Base-by-base conservation (phyloP, 192 early-diverging fungal genomes). In the Coemansia sp. region DNA sequence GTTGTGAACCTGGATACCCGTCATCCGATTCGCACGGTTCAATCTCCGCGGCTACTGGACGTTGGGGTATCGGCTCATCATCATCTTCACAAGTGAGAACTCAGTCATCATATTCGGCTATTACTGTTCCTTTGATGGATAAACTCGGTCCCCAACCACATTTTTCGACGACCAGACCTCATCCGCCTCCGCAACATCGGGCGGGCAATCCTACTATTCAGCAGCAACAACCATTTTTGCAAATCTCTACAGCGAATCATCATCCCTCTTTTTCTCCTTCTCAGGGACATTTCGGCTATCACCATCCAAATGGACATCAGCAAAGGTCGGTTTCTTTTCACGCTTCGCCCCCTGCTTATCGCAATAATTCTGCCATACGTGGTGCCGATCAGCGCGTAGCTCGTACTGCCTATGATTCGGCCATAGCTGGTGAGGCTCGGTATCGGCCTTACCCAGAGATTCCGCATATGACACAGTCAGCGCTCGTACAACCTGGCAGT, bases 401-500 rank as follows among this genome's bases (percentile, higher is more conserved):
- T 16, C 60, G 73, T 27, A 65, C 73, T 2, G 63, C 33, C 29
- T 51, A 33, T 8, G 73, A 75, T 8, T 34, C 62, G 13, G 38
- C 47, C 9, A 47, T n/a, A n/a, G 61, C 27, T 16, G 59, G 51
- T n/a, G 82, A 74, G n/a, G 20, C 46, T 12, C 73, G 82, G 44
- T 84, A 76, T n/a, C 67, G 77, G 15, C 82, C 82, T 1, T 84
- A 84, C 29, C 77, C 82, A 8, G 82, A 84, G 41, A 84, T 84
- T 9, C 31, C 27, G 57, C 57, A 60, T 13, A 31, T 57, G 10
- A 27, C 33, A 41, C 73, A 63, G 34, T 47, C 44, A 5, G 9
- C 46, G 65, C 62, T 68, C 42, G 69, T 43, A 22, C 46, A 59
- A 29, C 66, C 66, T n/a, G 61, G 36, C 41, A 64, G 61, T 47